Percentiles rank a stretch among this genome's conserved stretches.
Conservation (phyloP, 108 stramenopile species). For the Parietichytrium sp. region DNA sequence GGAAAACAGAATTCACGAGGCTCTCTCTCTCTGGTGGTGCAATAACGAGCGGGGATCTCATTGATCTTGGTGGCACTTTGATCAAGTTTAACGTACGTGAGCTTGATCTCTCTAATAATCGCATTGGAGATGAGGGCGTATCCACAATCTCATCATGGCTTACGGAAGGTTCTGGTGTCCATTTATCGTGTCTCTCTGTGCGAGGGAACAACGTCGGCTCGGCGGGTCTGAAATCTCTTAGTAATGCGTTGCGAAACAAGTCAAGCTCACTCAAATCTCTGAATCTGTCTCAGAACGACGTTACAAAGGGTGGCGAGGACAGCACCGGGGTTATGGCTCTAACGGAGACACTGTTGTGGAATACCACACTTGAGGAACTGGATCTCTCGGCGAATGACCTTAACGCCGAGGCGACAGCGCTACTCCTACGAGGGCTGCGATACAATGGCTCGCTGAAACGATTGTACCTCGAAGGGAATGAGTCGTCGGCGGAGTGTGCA, state of each 20-base stretch:
- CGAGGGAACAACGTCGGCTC: background rate
- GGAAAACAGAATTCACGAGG: too few species aligned
- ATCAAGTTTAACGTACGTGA: too few species aligned
- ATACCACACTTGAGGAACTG: background rate
- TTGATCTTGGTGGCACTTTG: too few species aligned
- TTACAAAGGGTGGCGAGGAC: background rate
- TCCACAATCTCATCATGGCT: background rate
- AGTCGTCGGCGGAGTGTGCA: background rate
- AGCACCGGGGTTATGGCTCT: background rate
- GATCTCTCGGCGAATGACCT: background rate
- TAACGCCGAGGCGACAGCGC: background rate
- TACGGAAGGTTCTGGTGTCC: background rate
- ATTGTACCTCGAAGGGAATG: background rate
- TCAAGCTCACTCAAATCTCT: background rate
- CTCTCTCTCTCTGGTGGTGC: too few species aligned
- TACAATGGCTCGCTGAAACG: background rate
- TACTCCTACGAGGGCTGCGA: background rate
- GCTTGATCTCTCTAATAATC: background rate
- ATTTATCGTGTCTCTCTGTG: background rate
- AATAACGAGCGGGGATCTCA: too few species aligned
- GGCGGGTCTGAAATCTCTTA: background rate
- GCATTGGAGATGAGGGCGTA: background rate
- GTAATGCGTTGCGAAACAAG: background rate
- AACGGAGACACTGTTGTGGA: slow-evolving; percentile 9
- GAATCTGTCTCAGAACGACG: background rate